Base-by-base conservation (phyloP, 345 rosid species). In the Salix exigua region DNA sequence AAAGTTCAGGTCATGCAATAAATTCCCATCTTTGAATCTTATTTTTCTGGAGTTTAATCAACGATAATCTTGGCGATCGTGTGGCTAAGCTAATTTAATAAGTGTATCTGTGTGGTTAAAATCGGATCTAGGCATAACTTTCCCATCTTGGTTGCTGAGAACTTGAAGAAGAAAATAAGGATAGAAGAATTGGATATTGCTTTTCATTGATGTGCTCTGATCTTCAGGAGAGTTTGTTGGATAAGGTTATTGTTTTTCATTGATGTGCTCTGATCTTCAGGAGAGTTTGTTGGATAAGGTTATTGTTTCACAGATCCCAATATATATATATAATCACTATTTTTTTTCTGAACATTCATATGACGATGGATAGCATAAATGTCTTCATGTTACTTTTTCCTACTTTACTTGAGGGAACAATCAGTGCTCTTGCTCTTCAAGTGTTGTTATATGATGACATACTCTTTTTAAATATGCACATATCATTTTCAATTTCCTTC, bases 261-360 rank as follows among this genome's bases (percentile, higher is more conserved):
- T 46, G 12, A 21, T 62, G 2, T 63, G 3, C 23, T 31, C 53
- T 64, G 40, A 77, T 71, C 16, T 19, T 53, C 8, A 0, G n/a
- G 51, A 6, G 11, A 38, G n/a, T 50, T 38, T 11, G 42, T 40
- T 69, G 48, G 67, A 70, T 58, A 12, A 42, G 26, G 18, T 73
- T 60, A 60, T 31, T 73, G 7, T 61, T 40, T 73, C 50, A 44
- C 73, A 68, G 77, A 60, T 55, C 73, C 77, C 73, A 23, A 79
- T 44, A 8, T 38, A 8, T 8, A 38, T 38, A 8, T 9, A 38
- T 0, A 38, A 1, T 8, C 30, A 30, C 30, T 38, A 30, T 30
- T 30, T 3, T 2, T 33, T 42, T 53, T 23, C 3, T n/a, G 5
- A n/a, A 37, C 17, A 13, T 66, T 42, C 18, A 5, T 69, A 5